Base-by-base conservation (phyloP, 257 asterid genomes). In the Penstemon newberryi region DNA sequence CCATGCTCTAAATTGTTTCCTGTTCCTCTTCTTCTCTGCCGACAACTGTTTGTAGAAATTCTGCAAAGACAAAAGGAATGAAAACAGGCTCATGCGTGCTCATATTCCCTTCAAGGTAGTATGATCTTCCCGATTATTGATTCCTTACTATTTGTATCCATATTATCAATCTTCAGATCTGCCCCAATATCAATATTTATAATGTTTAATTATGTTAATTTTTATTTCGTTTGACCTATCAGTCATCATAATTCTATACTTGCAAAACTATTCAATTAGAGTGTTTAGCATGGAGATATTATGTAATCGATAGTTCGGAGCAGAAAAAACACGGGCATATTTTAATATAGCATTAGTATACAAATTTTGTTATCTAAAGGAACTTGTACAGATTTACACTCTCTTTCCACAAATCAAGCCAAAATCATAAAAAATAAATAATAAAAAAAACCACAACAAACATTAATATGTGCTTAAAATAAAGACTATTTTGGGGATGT, bases 401-500 rank as follows among this genome's bases (percentile, higher is more conserved):
- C 55, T 44, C n/a, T 52, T 51, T 37, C 9, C 63, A 33, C 9
- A 67, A 57, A 58, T 62, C 67, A 63, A 63, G 49, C 77, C 46
- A 42, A 70, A 38, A 25, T 25, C 33, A 25, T 2, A 25, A 25
- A 15, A 25, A 25, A 25, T 25, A 25, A 56, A 4, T 13, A 63
- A 0, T 37, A 62, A 36, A 46, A 46, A 54, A 61, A 65, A 55
- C 54, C 55, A 42, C 5, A 70, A 51, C 37, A 64, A 70, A 66
- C 54, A 56, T 67, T 63, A 58, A 78, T 12, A 56, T 37, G 42
- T 43, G 71, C 33, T n/a, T 15, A 53, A 56, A 59, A 47, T 45
- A 58, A 42, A 43, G 66, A 46, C 69, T 78, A 69, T 72, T 83
- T 84, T 7, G 94, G 88, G 53, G 90, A 84, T 19, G 85, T 62